Evolutionary conservation across 2,329 filamentous ascomycete genomes (phyloP).

Genomic region (Anthostomella pinea): DNA sequence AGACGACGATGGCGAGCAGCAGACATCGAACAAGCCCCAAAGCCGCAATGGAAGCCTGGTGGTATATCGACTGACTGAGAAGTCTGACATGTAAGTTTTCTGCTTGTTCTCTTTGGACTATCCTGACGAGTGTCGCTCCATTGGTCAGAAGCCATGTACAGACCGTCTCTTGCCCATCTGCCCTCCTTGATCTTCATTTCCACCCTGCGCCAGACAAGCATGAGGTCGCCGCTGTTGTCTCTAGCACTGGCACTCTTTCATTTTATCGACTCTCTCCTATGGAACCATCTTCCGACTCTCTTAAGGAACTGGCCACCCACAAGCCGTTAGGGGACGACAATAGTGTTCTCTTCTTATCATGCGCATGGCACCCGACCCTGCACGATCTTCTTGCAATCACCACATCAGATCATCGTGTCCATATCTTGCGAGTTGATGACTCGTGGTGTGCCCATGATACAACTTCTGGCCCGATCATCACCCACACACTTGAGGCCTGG

Average conservation of each 20-base stretch:
- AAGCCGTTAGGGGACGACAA: slow-evolving; percentile 50
- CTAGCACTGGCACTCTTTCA: slow-evolving; percentile 69
- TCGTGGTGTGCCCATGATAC: slow-evolving; percentile 37
- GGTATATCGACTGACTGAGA: slow-evolving; percentile 56
- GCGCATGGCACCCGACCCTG: slow-evolving; percentile 66
- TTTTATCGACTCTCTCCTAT: slow-evolving; percentile 52
- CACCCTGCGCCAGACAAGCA: slow-evolving; percentile 46
- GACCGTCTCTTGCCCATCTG: slow-evolving; percentile 62
- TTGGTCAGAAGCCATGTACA: slow-evolving; percentile 52
- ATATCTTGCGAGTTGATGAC: slow-evolving; percentile 48
- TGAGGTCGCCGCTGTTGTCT: slow-evolving; percentile 68
- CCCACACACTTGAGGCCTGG: slow-evolving; percentile 69
- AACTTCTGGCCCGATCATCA: slow-evolving; percentile 39
- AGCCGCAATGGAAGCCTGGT: slow-evolving; percentile 71
- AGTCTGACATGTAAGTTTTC: slow-evolving; percentile 51
- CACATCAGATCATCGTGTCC: slow-evolving; percentile 65
- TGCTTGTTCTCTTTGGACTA: slow-evolving; percentile 6
- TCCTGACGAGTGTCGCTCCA: slow-evolving; percentile 19
- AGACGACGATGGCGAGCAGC: slow-evolving; percentile 20
- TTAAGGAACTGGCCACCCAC: slow-evolving; percentile 42
- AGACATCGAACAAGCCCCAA: slow-evolving; percentile 43
- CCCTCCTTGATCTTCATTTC: slow-evolving; percentile 84
- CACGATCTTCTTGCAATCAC: slow-evolving; percentile 63
- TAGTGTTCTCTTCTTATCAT: slow-evolving; percentile 65
- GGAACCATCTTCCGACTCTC: slow-evolving; percentile 7